A percentile compares a stretch with the other conserved stretches of the same genome.
These are phyloP conservation scores for Biscogniauxia marginata DNA, from an alignment of 2,329 filamentous ascomycete genomes.

Conservation along the genomic window DNA sequence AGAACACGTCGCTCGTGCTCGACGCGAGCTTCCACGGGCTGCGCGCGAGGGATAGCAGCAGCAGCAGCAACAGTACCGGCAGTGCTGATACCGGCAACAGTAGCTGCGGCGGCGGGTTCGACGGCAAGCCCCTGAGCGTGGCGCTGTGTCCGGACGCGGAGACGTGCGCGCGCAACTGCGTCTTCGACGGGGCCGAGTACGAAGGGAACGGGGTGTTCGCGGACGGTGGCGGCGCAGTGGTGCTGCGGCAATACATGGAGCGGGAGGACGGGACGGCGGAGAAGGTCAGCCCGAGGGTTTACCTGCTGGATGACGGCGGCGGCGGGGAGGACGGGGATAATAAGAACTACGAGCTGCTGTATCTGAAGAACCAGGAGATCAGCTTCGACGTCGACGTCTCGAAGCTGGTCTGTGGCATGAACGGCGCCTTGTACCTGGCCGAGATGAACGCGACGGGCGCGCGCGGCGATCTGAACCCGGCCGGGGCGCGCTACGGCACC, in stretches of 20 bases:
- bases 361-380: slow-evolving; percentile 59
- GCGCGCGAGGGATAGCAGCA: slow-evolving; percentile 12
- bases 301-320: slow-evolving; percentile 45
- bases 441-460: slow-evolving; percentile 64
- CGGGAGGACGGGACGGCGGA: slow-evolving; percentile 29
- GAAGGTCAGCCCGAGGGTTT: slow-evolving; percentile 45
- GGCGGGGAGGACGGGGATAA: slow-evolving; percentile 37
- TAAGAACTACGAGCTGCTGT: slow-evolving; percentile 48
- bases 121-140: slow-evolving; percentile 30
- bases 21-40: slow-evolving; percentile 44
- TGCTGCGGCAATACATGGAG: slow-evolving; percentile 29
- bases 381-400: slow-evolving; percentile 66
- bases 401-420: slow-evolving; percentile 62
- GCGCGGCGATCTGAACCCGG: slow-evolving; percentile 49
- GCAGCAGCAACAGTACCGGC: background rate
- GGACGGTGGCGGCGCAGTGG: slow-evolving; percentile 21
- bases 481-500: slow-evolving; percentile 58
- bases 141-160: slow-evolving; percentile 44
- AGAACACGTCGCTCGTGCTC: slow-evolving; percentile 50
- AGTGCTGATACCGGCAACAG: slow-evolving; percentile 23
- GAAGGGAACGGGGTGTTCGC: slow-evolving; percentile 28
- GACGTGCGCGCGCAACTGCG: slow-evolving; percentile 49
- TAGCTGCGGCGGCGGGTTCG: slow-evolving; percentile 26
- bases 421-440: slow-evolving; percentile 63
- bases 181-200: slow-evolving; percentile 50